phyloP scores from a whole-genome alignment of 768 basidiomycete genomes.

The Leccinum pellstonianum region DNA sequence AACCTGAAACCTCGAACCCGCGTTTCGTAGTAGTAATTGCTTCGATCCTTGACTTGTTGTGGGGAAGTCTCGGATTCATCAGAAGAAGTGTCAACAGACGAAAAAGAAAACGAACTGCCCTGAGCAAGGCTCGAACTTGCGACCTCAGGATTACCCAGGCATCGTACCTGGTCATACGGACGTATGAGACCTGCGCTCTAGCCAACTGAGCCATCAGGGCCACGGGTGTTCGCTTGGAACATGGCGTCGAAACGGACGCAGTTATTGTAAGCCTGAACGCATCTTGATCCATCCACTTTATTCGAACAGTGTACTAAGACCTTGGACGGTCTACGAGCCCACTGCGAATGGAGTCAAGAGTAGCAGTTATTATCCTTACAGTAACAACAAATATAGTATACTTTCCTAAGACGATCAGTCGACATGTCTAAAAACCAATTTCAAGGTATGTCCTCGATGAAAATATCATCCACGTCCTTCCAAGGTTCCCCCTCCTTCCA shows the following conservation, averaged over 20 bases:
- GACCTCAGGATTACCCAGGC: conserved; percentile 52
- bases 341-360: not conserved
- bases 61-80: no score
- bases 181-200: conserved; percentile 57
- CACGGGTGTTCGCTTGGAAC: conserved; percentile 13
- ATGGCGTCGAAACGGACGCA: not conserved
- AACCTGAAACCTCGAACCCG: not conserved
- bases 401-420: not conserved
- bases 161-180: conserved; percentile 30
- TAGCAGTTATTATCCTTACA: not conserved
- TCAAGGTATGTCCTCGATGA: conserved; percentile 55
- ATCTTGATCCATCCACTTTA: no score
- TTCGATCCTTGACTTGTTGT: not conserved
- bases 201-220: conserved; percentile 54
- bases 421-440: not conserved
- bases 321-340: no score
- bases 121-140: conserved; percentile 60
- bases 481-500: conserved; percentile 49
- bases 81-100: not conserved
- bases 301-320: conserved; percentile 11
- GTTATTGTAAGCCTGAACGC: no score
- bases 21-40: not conserved
- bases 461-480: conserved; percentile 78
- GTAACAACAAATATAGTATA: not conserved
- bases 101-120: conserved; percentile 36